Evolutionary conservation across 1,284 basidiomycete genomes (phyloP).

Genomic region (Fomitopsis palustris): DNA sequence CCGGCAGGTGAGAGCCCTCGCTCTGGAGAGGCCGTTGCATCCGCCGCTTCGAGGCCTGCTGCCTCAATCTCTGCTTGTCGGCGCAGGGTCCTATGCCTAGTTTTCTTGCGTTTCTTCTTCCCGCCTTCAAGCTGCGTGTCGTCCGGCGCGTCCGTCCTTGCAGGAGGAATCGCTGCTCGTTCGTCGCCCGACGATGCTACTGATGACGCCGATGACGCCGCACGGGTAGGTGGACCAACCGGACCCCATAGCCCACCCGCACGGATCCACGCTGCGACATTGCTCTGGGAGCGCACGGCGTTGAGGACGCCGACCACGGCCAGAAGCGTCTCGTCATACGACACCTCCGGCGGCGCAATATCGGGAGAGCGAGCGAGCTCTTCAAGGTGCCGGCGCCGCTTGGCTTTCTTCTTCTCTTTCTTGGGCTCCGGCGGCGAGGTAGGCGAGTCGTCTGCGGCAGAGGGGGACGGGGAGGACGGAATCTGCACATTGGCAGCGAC

Average conservation of each 20-base stretch:
- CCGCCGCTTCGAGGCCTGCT: not conserved
- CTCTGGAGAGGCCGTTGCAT: not conserved
- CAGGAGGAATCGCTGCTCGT: not conserved
- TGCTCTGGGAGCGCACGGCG: slow-evolving; percentile 51
- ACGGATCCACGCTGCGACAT: slow-evolving; percentile 67
- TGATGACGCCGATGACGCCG: not conserved
- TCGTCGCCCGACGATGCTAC: not conserved
- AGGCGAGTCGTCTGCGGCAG: not conserved
- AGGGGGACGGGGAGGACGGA: not conserved
- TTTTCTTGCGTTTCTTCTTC: slow-evolving; percentile 13
- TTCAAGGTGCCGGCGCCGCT: slow-evolving; percentile 17
- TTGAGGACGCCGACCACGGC: slow-evolving; percentile 75
- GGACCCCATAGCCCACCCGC: slow-evolving; percentile 49
- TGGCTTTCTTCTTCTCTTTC: slow-evolving; percentile 12
- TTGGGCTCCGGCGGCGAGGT: not conserved
- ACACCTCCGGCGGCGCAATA: slow-evolving; percentile 13
- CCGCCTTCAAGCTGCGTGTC: not conserved
- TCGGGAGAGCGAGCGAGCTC: slow-evolving; percentile 15
- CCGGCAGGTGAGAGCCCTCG: slow-evolving; percentile 9
- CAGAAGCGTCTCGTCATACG: slow-evolving; percentile 58
- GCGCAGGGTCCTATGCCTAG: slow-evolving; percentile 5
- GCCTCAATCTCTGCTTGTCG: slow-evolving; percentile 1
- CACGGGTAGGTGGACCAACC: slow-evolving; percentile 4
- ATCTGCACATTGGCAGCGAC: not conserved
- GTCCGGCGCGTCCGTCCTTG: not conserved